phyloP scores from a whole-genome alignment of 176 grass and related monocot genomes.

The Oryza longistaminata region DNA sequence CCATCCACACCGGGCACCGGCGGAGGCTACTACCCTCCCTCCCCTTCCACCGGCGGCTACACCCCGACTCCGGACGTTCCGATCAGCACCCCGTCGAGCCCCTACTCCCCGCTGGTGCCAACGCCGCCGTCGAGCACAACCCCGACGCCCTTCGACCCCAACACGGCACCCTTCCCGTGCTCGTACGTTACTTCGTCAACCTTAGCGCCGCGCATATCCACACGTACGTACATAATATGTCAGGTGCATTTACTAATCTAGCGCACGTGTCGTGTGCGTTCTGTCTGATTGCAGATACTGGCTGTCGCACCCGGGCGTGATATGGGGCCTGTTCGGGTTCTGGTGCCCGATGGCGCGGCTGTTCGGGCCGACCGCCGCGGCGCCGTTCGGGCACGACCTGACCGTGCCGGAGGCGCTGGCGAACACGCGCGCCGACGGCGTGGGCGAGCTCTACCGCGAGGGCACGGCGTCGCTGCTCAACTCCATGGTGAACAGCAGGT shows the following conservation, averaged over 20 bases:
- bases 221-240: no score
- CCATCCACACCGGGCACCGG: conserved; percentile 5
- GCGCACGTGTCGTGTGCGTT: not conserved
- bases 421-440: conserved; percentile 63
- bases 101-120: conserved; percentile 48
- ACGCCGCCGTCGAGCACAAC: conserved; percentile 48
- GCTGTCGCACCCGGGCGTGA: conserved; percentile 61
- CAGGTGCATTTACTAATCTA: not conserved
- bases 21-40: conserved; percentile 32
- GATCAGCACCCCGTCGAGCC: conserved; percentile 22
- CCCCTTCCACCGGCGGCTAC: conserved; percentile 16
- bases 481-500: conserved; percentile 64
- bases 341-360: conserved; percentile 60
- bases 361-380: conserved; percentile 51
- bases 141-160: conserved; percentile 72
- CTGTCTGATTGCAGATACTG: conserved; percentile 58
- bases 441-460: conserved; percentile 76
- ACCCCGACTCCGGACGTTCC: conserved; percentile 37
- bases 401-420: conserved; percentile 70
- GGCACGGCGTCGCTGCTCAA: conserved; percentile 83
- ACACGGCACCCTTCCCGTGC: conserved; percentile 67
- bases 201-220: not conserved
- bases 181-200: conserved; percentile 40
- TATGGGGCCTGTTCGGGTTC: conserved; percentile 66
- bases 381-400: conserved; percentile 60